Base-by-base conservation (phyloP, 306 rosid genomes). In the Cicer pinnatifidum region DNA sequence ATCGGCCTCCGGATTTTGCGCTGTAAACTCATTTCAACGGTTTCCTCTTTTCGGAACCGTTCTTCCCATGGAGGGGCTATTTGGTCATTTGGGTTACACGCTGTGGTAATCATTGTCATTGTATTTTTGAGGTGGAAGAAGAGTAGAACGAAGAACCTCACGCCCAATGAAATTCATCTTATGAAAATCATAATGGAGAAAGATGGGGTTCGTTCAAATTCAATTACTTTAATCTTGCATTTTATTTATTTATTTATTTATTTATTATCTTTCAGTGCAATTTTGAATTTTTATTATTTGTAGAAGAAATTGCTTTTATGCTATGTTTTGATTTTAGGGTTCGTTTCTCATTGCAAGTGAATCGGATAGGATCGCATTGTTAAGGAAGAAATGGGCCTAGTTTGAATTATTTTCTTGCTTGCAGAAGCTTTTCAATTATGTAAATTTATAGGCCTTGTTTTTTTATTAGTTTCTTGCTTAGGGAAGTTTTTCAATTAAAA, bases 151-250 rank as follows among this genome's bases (percentile, higher is more conserved):
- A 65, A 48, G 61, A 77, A 56, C 28, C 80, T 53, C 19, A 72
- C 65, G 1, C 67, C 8, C 43, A 57, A 74, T 63, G 77, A 82
- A 17, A 50, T 71, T 38, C 80, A 76, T 46, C 76, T 84, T 46
- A 60, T 63, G 51, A n/a, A 46, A 66, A 77, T 80, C 53, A 54
- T 90, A 16, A 71, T 75, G 33, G 82, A 85, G 75, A 92, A 85
- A 82, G 96, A 92, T 6, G 73, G 73, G 96, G 97, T 92, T 81
- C 3, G 84, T 20, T 17, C 43, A 2, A 3, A 13, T 61, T 16
- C 17, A 39, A 11, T 15, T n/a, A 10, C 51, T 64, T 64, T 64
- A 17, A 63, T 39, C 3, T 66, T 47, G 45, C 67, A 47, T 12
- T 20, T 57, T 3, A 43, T 48, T 61, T 19, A 61, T 69, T 59